Conservation (phyloP, 768 basidiomycete species). For the Russula virescens region DNA sequence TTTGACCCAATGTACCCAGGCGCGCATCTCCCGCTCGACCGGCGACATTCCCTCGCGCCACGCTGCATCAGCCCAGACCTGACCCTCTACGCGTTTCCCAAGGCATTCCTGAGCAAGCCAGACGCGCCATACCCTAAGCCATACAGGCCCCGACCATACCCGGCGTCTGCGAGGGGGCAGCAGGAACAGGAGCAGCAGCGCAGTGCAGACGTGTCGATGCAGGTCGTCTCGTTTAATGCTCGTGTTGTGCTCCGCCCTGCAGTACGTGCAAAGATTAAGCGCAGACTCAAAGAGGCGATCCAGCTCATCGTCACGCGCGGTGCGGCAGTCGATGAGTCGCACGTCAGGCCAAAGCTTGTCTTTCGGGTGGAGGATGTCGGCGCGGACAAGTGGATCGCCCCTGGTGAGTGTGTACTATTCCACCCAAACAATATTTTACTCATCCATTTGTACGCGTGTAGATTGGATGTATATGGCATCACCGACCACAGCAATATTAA, state of each 20-base stretch:
- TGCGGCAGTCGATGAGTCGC: conserved; percentile 3
- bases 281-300: conserved; percentile 5
- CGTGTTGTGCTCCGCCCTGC: background rate
- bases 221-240: background rate
- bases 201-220: conserved; percentile 11
- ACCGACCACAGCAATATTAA: conserved; percentile 7
- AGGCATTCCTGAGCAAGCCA: conserved; percentile 11
- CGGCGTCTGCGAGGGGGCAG: background rate
- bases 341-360: background rate
- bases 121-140: background rate
- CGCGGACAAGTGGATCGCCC: conserved; percentile 14
- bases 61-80: background rate
- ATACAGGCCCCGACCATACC: conserved; percentile 9
- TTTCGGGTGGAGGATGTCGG: conserved; percentile 15
- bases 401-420: conserved; percentile 9
- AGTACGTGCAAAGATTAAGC: conserved; percentile 10
- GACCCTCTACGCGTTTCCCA: conserved; percentile 13
- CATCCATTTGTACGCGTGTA: no score
- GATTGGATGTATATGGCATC: conserved; percentile 14
- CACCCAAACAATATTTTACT: no score
- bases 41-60: background rate
- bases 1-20: conserved; percentile 12
- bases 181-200: background rate
- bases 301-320: conserved; percentile 15
- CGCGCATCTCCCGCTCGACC: background rate